Conservation (phyloP, 331 rosid species). For the Rosa hybrid region DNA sequence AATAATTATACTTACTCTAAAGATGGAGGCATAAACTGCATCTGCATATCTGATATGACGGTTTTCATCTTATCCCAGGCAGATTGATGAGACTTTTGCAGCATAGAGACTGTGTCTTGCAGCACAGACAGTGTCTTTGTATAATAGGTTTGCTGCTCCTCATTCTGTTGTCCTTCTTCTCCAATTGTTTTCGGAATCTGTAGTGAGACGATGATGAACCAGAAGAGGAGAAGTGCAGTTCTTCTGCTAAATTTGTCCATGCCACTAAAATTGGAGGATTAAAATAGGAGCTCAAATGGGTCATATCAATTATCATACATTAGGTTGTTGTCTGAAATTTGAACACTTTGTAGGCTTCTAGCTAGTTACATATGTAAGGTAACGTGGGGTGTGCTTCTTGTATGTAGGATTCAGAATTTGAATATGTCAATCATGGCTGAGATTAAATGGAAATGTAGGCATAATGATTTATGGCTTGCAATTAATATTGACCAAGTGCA, state of each 20-base stretch:
- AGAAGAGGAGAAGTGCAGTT: constrained; percentile 38
- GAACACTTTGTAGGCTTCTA: constrained; percentile 27
- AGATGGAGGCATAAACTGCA: constrained; percentile 56
- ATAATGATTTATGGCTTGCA: constrained; percentile 11
- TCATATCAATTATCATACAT: background rate
- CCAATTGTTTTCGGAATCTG: constrained; percentile 39
- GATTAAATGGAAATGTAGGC: background rate
- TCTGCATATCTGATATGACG: constrained; percentile 46
- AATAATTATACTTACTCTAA: constrained; percentile 46
- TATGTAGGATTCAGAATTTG: constrained; percentile 44
- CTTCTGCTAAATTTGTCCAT: constrained; percentile 54
- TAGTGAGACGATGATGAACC: constrained; percentile 31
- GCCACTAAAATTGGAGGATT: background rate
- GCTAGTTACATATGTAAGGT: constrained; percentile 12
- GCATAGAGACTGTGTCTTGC: constrained; percentile 32
- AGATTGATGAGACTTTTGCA: constrained; percentile 52
- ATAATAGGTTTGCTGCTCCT: constrained; percentile 38
- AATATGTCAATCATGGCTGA: constrained; percentile 27
- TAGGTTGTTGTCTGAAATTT: constrained; percentile 6
- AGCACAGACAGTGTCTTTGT: constrained; percentile 36
- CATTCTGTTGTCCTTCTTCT: constrained; percentile 34
- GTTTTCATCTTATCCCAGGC: constrained; percentile 54
- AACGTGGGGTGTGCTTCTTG: constrained; percentile 50
- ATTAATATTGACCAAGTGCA: background rate
- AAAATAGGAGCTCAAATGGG: constrained; percentile 6